Evolutionary conservation across 73 alveolate species (phyloP).

Genomic region (Paramecium biaurelia): DNA sequence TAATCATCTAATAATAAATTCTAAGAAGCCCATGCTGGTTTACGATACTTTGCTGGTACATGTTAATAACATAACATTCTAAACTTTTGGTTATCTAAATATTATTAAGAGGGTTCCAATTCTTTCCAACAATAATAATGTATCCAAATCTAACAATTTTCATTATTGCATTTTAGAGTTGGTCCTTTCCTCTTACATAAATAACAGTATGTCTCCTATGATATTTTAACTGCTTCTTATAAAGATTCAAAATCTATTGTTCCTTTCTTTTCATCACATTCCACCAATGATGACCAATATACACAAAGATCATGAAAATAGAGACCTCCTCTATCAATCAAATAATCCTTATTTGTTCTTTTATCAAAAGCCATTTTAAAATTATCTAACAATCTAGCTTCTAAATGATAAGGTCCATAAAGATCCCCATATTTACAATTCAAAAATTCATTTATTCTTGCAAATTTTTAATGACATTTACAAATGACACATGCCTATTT

Average conservation of each 20-base stretch:
- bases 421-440: conserved; percentile 26
- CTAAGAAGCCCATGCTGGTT: conserved; percentile 1
- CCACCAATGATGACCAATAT: conserved; percentile 23
- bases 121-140: conserved; percentile 21
- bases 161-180: neutral
- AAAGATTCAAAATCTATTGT: neutral
- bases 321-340: neutral
- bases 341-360: neutral
- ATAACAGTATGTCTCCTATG: neutral
- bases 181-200: conserved; percentile 40
- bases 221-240: neutral
- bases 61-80: conserved; percentile 16
- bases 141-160: neutral
- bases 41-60: neutral
- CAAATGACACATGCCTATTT: neutral
- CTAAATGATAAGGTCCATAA: neutral
- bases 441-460: neutral
- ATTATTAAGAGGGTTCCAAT: neutral
- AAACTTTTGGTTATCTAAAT: neutral
- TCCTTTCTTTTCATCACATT: conserved; percentile 12
- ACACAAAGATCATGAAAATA: conserved; percentile 17
- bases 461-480: conserved; percentile 21
- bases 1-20: neutral
- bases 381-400: neutral
- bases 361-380: neutral